Conservation (phyloP, 2,329 filamentous ascomycete genomes). For the Ascomycota sp. region DNA sequence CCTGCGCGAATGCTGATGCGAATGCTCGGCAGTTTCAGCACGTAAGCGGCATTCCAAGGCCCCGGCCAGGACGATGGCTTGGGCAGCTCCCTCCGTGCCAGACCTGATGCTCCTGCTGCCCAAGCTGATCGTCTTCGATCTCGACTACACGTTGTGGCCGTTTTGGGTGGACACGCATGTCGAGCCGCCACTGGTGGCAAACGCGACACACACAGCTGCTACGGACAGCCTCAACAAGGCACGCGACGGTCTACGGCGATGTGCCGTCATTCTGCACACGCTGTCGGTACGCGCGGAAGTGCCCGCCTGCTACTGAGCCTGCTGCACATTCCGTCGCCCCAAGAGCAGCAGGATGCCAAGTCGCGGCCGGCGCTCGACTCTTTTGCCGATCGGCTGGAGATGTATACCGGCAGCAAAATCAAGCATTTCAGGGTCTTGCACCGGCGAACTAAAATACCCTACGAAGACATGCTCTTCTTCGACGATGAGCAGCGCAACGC, state of each 20-base stretch:
- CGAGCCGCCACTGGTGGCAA: constrained; percentile 43
- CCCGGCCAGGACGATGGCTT: neutral
- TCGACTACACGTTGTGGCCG: constrained; percentile 97
- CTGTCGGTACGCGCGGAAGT: constrained; percentile 20
- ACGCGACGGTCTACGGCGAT: constrained; percentile 52
- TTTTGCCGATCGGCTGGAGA: constrained; percentile 41
- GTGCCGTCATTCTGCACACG: constrained; percentile 45
- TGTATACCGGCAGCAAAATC: constrained; percentile 65
- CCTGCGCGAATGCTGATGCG: too few relatives aligned
- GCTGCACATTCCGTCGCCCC: constrained; percentile 32
- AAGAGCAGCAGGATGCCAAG: constrained; percentile 10
- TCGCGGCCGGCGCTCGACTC: constrained; percentile 30
- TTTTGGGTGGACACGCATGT: constrained; percentile 97
- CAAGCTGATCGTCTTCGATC: constrained; percentile 73
- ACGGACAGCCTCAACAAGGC: constrained; percentile 40
- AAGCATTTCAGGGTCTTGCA: constrained; percentile 61
- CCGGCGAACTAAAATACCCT: constrained; percentile 48
- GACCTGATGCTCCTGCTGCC: constrained; percentile 41
- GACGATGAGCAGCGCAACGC: constrained; percentile 78
- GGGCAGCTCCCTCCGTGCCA: neutral
- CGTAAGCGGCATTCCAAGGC: neutral
- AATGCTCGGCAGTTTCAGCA: too few relatives aligned
- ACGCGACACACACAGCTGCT: constrained; percentile 19
- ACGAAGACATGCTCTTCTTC: constrained; percentile 83
- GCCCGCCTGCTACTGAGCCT: constrained; percentile 57